Evolutionary conservation across 257 asterid genomes (phyloP).

Genomic region (Marsdenia floribunda): DNA sequence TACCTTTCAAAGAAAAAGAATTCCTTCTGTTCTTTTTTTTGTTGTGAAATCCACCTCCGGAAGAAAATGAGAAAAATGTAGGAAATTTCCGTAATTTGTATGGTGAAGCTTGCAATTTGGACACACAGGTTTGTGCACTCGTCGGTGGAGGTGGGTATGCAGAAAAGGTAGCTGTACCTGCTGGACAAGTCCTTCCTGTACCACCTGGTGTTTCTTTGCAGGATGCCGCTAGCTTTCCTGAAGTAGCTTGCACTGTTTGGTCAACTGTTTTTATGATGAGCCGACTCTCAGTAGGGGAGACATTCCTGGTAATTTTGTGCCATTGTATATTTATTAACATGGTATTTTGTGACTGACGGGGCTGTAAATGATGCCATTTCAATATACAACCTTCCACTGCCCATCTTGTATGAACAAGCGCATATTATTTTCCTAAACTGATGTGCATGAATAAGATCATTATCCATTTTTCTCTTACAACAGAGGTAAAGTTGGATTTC

Average conservation of each 20-base stretch:
- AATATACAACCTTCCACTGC: not conserved
- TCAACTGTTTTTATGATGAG: conserved; percentile 91
- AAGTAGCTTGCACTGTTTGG: conserved; percentile 96
- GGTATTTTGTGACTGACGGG: not conserved
- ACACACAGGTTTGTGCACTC: conserved; percentile 77
- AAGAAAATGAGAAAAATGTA: no score
- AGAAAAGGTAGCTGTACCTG: conserved; percentile 80
- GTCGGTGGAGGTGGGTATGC: conserved; percentile 96
- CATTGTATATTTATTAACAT: not conserved
- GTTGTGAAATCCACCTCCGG: not conserved
- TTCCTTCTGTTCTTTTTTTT: not conserved
- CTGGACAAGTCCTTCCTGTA: conserved; percentile 81
- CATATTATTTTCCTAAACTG: not conserved
- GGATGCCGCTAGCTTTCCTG: conserved; percentile 97
- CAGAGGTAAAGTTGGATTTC: not conserved
- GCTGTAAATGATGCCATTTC: not conserved
- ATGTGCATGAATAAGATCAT: not conserved
- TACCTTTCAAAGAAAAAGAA: not conserved
- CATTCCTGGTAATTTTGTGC: conserved; percentile 53
- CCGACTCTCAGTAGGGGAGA: conserved; percentile 69
- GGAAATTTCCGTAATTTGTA: conserved; percentile 8
- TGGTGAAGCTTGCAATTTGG: conserved; percentile 11
- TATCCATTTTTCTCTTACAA: not conserved
- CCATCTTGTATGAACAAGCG: not conserved
- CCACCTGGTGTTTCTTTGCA: conserved; percentile 77